Conservation (phyloP, 805 yeast species). For the Metschnikowia corniflorae region DNA sequence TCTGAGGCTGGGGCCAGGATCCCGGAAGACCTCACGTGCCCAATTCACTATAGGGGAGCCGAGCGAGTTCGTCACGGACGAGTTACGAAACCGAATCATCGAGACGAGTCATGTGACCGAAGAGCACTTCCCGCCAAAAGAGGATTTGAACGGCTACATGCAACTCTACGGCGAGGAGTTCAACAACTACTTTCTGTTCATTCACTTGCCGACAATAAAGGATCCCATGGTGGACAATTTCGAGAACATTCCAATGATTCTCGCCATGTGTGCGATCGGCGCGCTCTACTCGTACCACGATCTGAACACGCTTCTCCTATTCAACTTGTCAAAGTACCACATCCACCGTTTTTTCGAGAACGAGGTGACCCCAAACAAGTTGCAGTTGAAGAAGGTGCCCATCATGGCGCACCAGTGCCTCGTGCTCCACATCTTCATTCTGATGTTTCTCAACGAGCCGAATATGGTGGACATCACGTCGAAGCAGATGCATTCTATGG, state of each 20-base stretch:
- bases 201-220: slow-evolving; percentile 63
- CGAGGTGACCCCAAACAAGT: slow-evolving; percentile 42
- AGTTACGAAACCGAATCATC: slow-evolving; percentile 53
- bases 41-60: slow-evolving; percentile 19
- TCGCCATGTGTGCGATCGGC: slow-evolving; percentile 86
- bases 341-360: slow-evolving; percentile 64
- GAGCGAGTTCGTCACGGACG: slow-evolving; percentile 42
- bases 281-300: slow-evolving; percentile 83
- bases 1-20: not conserved
- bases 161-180: slow-evolving; percentile 74
- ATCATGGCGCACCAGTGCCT: slow-evolving; percentile 55
- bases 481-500: slow-evolving; percentile 52
- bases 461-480: slow-evolving; percentile 48
- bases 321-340: slow-evolving; percentile 62
- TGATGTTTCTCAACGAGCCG: slow-evolving; percentile 53
- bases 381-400: slow-evolving; percentile 52
- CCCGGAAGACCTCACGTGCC: slow-evolving; percentile 12
- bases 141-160: slow-evolving; percentile 73
- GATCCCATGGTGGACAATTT: slow-evolving; percentile 36
- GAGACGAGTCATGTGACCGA: slow-evolving; percentile 49
- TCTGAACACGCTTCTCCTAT: slow-evolving; percentile 65
- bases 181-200: slow-evolving; percentile 78
- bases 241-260: slow-evolving; percentile 59
- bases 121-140: slow-evolving; percentile 67
- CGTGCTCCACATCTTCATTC: slow-evolving; percentile 52